Evolutionary conservation across 495 filamentous ascomycete genomes (phyloP), one percentile per base, ranked within the genome.

Genomic region (Staphylotrichum longicolle): DNA sequence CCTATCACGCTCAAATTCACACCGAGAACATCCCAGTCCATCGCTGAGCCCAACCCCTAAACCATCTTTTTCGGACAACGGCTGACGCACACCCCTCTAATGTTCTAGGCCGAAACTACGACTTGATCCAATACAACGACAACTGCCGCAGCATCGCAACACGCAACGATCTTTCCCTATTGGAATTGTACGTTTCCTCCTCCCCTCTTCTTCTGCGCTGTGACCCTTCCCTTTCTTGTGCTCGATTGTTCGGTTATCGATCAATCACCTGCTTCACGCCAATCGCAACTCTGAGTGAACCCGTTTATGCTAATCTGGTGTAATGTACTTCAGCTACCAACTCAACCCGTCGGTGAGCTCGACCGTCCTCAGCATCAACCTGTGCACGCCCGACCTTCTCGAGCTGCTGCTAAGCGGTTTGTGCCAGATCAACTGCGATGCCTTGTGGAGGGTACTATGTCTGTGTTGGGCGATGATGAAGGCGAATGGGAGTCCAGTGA

Each of bases 371-470:
- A 42, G 34, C 20, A 7, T 54, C 32, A 12, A 5, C 9, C 41
- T 63, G 34, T 69, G 63, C 56, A 61, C 61, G 35, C 60, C 53
- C 37, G 63, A 64, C 14, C 53, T 66, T 14, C 15, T 64, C 46
- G 42, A 53, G 33, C 50, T 56, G n/a, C 33, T 68, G 60, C 67
- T 72, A 64, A 72, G 60, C 34, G 63, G 60, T 34, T 49, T 66
- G 34, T 72, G 65, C 44, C 59, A 72, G 70, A 67, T 70, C 37
- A 58, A 70, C 50, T 72, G 70, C 59, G 70, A 72, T 14, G 57
- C 59, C 27, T 40, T 72, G 50, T 67, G 64, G 66, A 7, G 70
- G 70, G 34, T 73, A 69, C 41, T 71, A 65, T 32, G 68, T 73
- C 1, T 73, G 70, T 37, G 63, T 67, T 1, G 63, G 63, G 32